Percentiles rank a stretch among this genome's conserved stretches.
Evolutionary conservation across 345 rosid genomes (phyloP).

Genomic region (Dipteronia dyeriana): DNA sequence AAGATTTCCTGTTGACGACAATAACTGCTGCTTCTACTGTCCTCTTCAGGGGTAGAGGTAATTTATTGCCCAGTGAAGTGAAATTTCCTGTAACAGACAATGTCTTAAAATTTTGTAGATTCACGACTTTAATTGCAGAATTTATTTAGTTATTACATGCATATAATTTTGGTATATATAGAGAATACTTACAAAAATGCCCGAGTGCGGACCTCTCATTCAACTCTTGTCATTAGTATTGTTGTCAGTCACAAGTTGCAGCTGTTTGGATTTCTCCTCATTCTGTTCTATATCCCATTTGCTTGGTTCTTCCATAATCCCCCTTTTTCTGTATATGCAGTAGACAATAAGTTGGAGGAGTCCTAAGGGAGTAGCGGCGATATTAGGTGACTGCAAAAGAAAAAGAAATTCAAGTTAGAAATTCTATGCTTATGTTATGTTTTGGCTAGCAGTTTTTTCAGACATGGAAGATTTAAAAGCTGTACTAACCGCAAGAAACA

Average conservation of each 20-base stretch:
- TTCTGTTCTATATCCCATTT: conserved; percentile 56
- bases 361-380: conserved; percentile 70
- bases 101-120: not conserved
- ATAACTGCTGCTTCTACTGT: not conserved
- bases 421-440: not conserved
- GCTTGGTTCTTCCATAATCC: conserved; percentile 40
- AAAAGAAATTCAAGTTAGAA: not conserved
- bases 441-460: not conserved
- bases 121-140: not conserved
- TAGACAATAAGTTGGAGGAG: conserved; percentile 65
- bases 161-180: not conserved
- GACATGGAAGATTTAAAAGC: not conserved
- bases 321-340: conserved; percentile 60
- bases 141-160: not conserved
- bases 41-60: not conserved
- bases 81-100: conserved; percentile 14
- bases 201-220: conserved; percentile 6
- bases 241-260: conserved; percentile 30
- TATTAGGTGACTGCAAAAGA: conserved; percentile 64
- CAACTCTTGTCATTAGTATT: conserved; percentile 30
- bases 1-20: conserved; percentile 6
- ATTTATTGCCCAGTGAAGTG: not conserved
- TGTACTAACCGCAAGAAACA: conserved; percentile 68
- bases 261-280: conserved; percentile 35
- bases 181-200: conserved; percentile 2